Evolutionary conservation across 805 yeast genomes (phyloP).

Genomic region (Scheffersomyces ergatensis): DNA sequence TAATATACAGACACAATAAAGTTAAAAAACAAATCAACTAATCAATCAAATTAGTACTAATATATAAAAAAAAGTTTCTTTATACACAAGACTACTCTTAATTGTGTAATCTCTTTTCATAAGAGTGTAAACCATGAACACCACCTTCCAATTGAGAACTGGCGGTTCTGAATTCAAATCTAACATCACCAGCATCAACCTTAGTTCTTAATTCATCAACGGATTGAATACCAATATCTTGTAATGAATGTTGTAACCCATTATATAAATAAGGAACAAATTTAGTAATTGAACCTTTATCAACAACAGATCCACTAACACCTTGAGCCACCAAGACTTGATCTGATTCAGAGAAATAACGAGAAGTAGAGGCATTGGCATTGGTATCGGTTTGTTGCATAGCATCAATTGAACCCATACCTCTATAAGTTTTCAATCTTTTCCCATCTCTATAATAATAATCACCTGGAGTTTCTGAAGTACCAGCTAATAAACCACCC

Average conservation of each 20-base stretch:
- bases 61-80: too few species aligned
- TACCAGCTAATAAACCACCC: constrained; percentile 99
- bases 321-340: constrained; percentile 98
- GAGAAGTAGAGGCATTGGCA: constrained; percentile 96
- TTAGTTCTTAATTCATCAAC: constrained; percentile 58
- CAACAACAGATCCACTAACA: constrained; percentile 95
- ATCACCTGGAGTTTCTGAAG: constrained; percentile 97
- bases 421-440: constrained; percentile 95
- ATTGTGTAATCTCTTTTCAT: constrained; percentile 95
- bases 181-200: constrained; percentile 66
- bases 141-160: constrained; percentile 99
- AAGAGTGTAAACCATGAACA: constrained; percentile 92
- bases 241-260: constrained; percentile 98
- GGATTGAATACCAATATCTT: constrained; percentile 89
- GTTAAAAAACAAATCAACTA: too few species aligned
- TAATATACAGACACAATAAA: too few species aligned
- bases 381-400: constrained; percentile 86
- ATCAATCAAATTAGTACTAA: too few species aligned
- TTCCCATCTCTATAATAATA: constrained; percentile 97
- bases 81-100: constrained; percentile 35
- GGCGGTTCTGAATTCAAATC: constrained; percentile 98
- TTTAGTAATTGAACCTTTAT: constrained; percentile 92
- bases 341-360: constrained; percentile 96
- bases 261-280: constrained; percentile 91
- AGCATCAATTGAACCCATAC: constrained; percentile 99